These are phyloP conservation scores for Phytopythium chamaehyphon DNA, from an alignment of 352 stramenopile species.

Conservation along the genomic window DNA sequence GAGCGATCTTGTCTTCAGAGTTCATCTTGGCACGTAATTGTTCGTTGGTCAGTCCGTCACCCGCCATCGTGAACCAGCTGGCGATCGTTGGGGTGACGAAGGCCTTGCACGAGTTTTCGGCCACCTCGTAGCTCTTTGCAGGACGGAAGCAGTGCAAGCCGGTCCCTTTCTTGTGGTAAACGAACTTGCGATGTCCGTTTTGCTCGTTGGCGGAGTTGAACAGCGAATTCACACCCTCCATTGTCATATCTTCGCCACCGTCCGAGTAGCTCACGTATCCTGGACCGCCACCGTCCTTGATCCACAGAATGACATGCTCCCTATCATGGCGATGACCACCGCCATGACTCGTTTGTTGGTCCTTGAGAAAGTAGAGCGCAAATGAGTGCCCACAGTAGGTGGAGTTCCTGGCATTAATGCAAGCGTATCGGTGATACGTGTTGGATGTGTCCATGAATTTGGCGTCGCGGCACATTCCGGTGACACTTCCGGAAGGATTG, in stretches of 20 bases:
- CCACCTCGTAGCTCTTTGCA: constrained; percentile 4
- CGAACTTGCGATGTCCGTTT: constrained; percentile 8
- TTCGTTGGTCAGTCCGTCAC: constrained; percentile 9
- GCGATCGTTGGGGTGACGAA: constrained; percentile 6
- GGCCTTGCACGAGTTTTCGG: constrained; percentile 1
- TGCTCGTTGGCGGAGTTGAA: background rate
- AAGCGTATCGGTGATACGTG: constrained; percentile 11
- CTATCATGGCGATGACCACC: constrained; percentile 32
- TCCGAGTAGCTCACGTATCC: background rate
- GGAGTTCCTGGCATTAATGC: background rate
- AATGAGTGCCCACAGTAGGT: constrained; percentile 9
- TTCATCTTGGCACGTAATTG: background rate
- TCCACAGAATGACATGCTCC: constrained; percentile 30
- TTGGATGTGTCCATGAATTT: constrained; percentile 10
- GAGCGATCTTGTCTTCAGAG: too few relatives aligned
- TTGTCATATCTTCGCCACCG: background rate
- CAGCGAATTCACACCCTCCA: background rate
- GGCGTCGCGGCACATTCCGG: constrained; percentile 8
- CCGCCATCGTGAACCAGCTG: constrained; percentile 17
- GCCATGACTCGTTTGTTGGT: background rate
- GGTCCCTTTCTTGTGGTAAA: constrained; percentile 10
- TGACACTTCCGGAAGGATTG: constrained; percentile 19
- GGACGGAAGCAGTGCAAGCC: constrained; percentile 1
- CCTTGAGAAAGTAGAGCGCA: constrained; percentile 5
- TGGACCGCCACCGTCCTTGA: constrained; percentile 7